Conservation (phyloP, 2,329 filamentous ascomycete species). For the Waltergamsia citrina region DNA sequence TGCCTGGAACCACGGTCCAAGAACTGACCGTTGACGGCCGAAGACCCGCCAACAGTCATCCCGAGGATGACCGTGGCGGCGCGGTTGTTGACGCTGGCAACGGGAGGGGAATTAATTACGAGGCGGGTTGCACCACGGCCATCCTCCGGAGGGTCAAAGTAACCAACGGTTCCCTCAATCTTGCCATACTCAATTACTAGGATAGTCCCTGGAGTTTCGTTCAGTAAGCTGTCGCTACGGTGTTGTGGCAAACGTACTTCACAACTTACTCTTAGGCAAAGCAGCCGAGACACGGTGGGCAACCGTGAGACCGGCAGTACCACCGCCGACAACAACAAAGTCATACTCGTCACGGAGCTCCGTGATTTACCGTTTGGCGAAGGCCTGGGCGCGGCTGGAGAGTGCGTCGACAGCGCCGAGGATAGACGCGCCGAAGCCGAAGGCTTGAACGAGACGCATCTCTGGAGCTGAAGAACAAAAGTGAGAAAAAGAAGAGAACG, state of each 20-base stretch:
- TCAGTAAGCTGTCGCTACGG: too few species aligned
- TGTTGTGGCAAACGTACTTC: too few species aligned
- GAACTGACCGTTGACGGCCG: conserved; percentile 26
- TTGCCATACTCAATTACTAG: conserved; percentile 11
- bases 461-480: conserved; percentile 1
- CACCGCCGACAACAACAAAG: too few species aligned
- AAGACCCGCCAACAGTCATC: conserved; percentile 23
- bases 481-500: conserved; percentile 4
- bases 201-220: conserved; percentile 7
- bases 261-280: conserved; percentile 13
- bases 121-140: conserved; percentile 12
- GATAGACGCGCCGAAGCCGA: conserved; percentile 9
- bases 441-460: conserved; percentile 10
- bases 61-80: conserved; percentile 17
- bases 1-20: conserved; percentile 23
- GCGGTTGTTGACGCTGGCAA: conserved; percentile 15
- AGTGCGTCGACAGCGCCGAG: conserved; percentile 10
- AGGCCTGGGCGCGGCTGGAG: conserved; percentile 6
- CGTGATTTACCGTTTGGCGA: conserved; percentile 13
- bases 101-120: conserved; percentile 13
- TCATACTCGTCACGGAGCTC: conserved; percentile 17
- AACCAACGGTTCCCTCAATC: conserved; percentile 11
- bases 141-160: conserved; percentile 16
- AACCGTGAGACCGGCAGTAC: conserved; percentile 21
- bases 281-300: conserved; percentile 20